Percentiles rank a stretch among this genome's conserved stretches.
Conservation (phyloP, 495 filamentous ascomycete species). For the Tuber calosporum region DNA sequence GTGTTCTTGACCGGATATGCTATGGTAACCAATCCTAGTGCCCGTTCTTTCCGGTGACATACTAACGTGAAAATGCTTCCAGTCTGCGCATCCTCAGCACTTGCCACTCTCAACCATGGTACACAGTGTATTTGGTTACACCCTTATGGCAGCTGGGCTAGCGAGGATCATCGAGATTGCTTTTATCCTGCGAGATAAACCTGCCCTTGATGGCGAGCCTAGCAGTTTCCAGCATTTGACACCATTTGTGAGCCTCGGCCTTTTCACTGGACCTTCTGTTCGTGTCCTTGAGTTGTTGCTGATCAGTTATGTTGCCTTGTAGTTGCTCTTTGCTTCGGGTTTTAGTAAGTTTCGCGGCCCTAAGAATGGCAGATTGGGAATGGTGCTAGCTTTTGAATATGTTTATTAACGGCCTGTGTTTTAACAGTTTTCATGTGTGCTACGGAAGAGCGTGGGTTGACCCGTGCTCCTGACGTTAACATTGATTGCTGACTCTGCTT, state of each 20-base stretch:
- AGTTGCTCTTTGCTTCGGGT: slow-evolving; percentile 88
- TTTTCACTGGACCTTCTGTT: slow-evolving; percentile 11
- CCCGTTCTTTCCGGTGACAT: not conserved
- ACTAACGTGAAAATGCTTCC: not conserved
- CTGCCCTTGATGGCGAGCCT: slow-evolving; percentile 55
- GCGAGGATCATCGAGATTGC: slow-evolving; percentile 84
- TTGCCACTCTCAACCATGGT: slow-evolving; percentile 79
- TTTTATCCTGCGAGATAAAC: slow-evolving; percentile 70
- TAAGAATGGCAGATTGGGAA: not conserved
- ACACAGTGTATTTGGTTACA: slow-evolving; percentile 90
- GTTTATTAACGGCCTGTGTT: not conserved
- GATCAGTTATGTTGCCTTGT: not conserved
- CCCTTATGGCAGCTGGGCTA: slow-evolving; percentile 80
- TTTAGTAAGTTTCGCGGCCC: slow-evolving; percentile 48
- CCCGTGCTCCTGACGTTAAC: not conserved
- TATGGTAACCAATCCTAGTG: slow-evolving; percentile 52
- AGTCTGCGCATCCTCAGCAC: slow-evolving; percentile 69
- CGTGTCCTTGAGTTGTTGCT: slow-evolving; percentile 7
- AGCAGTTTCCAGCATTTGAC: slow-evolving; percentile 92
- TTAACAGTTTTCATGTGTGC: slow-evolving; percentile 79
- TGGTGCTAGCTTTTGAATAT: not conserved
- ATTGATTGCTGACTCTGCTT: slow-evolving; percentile 7
- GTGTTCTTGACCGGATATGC: slow-evolving; percentile 90
- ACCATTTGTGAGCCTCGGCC: slow-evolving; percentile 63
- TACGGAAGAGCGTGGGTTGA: slow-evolving; percentile 64